Conservation (phyloP, 1,139 yeast species). For the Zygosaccharomyces sapae region DNA sequence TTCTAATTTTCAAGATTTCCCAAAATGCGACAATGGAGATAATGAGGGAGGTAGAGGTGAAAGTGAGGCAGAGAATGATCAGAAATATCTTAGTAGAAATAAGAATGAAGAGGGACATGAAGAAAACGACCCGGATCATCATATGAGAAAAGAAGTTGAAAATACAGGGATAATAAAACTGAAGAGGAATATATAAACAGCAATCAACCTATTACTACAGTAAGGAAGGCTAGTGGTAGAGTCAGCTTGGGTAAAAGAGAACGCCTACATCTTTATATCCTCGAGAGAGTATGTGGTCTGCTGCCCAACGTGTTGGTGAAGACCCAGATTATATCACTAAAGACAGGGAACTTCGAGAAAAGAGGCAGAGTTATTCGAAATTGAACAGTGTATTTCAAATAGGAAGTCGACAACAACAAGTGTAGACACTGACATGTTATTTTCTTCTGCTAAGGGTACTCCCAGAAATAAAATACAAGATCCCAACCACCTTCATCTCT, state of each 20-base stretch:
- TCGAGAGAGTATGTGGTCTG: slow-evolving; percentile 7
- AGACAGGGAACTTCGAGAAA: slow-evolving; percentile 25
- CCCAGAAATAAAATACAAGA: slow-evolving; percentile 14
- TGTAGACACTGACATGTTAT: slow-evolving; percentile 21
- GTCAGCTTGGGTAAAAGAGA: slow-evolving; percentile 29
- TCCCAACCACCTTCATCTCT: slow-evolving; percentile 14
- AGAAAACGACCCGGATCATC: not conserved
- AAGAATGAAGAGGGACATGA: too few relatives aligned
- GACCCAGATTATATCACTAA: slow-evolving; percentile 24
- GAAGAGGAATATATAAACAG: not conserved
- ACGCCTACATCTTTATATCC: slow-evolving; percentile 12
- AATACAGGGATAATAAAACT: not conserved
- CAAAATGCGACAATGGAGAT: not conserved
- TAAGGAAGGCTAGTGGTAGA: slow-evolving; percentile 35
- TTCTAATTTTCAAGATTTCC: not conserved
- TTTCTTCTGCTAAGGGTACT: slow-evolving; percentile 18
- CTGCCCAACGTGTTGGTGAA: slow-evolving; percentile 11
- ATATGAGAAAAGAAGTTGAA: not conserved
- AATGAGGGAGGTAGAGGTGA: not conserved
- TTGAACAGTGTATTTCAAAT: slow-evolving; percentile 19
- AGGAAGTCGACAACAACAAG: slow-evolving; percentile 19
- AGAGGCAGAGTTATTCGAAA: slow-evolving; percentile 23
- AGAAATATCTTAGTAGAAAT: too few relatives aligned
- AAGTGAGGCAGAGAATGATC: too few relatives aligned
- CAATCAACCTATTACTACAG: slow-evolving; percentile 4